These are phyloP conservation scores for Bolboschoenus planiculmis DNA, from an alignment of 176 grass and related monocot genomes.

Conservation along the genomic window DNA sequence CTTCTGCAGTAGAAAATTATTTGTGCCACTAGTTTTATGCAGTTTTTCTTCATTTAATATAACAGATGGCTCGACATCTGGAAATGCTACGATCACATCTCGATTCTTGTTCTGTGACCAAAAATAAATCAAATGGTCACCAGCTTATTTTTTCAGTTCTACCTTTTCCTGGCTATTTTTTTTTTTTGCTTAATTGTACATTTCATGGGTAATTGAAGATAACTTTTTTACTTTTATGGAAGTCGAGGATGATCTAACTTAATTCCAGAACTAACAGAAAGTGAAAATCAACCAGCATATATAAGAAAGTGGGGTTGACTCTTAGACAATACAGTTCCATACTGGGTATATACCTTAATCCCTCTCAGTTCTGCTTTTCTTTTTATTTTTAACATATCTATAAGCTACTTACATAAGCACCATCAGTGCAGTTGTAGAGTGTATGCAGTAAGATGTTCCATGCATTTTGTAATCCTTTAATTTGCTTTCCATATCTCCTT, in stretches of 20 bases:
- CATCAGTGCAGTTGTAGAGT: slow-evolving; percentile 81
- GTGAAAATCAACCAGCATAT: not conserved
- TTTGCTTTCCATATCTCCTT: slow-evolving; percentile 76
- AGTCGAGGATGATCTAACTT: not conserved
- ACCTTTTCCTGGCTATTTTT: not conserved
- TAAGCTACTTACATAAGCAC: slow-evolving; percentile 55
- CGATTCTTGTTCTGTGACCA: slow-evolving; percentile 77
- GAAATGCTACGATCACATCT: slow-evolving; percentile 77
- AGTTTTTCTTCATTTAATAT: slow-evolving; percentile 39
- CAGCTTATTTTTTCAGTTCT: not conserved
- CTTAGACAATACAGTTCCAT: not conserved
- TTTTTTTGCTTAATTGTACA: not conserved
- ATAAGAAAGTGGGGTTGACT: not conserved
- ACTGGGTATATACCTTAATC: not conserved
- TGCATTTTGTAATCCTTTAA: slow-evolving; percentile 53
- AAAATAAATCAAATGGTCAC: slow-evolving; percentile 10
- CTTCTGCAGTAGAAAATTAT: not conserved
- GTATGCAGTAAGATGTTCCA: slow-evolving; percentile 73
- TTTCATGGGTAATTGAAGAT: not conserved
- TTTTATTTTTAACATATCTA: not conserved
- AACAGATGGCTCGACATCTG: slow-evolving; percentile 72
- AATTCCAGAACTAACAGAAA: not conserved
- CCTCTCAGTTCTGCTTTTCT: not conserved
- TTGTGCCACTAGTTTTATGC: not conserved
- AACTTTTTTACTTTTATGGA: no score